Percentiles rank a stretch among this genome's conserved stretches.
These are phyloP conservation scores for Hymenoscyphus occultus DNA, from an alignment of 2,329 filamentous ascomycete genomes.

Conservation along the genomic window DNA sequence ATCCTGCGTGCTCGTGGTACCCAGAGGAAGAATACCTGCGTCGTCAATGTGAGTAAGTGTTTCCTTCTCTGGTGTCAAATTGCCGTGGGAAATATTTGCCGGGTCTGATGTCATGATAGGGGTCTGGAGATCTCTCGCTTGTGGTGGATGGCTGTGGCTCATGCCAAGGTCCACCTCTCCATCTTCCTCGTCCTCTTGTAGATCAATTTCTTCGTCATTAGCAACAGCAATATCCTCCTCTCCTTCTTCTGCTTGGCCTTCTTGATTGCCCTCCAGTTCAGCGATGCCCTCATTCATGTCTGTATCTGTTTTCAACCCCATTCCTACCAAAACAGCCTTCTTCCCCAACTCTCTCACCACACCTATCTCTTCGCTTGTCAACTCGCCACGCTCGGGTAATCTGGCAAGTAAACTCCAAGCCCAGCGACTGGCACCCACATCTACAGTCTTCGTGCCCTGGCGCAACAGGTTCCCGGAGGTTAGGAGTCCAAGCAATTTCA, in stretches of 20 bases:
- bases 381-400: constrained; percentile 69
- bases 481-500: constrained; percentile 65
- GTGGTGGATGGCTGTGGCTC: neutral
- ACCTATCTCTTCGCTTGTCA: constrained; percentile 73
- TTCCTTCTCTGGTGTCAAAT: constrained; percentile 1
- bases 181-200: constrained; percentile 14
- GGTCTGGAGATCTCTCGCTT: neutral
- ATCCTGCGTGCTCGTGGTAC: constrained; percentile 2
- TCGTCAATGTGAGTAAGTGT: neutral
- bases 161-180: neutral
- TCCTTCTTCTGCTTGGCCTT: constrained; percentile 32
- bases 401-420: constrained; percentile 78
- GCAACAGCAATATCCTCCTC: constrained; percentile 21
- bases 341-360: constrained; percentile 77
- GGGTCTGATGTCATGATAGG: neutral
- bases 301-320: constrained; percentile 35
- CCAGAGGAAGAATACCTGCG: neutral
- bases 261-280: constrained; percentile 47
- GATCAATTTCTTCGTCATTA: constrained; percentile 21
- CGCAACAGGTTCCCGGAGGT: constrained; percentile 57
- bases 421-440: constrained; percentile 73
- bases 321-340: constrained; percentile 58
- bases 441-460: constrained; percentile 53
- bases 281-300: constrained; percentile 41
- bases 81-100: neutral